A percentile compares a stretch with the other conserved stretches of the same genome.
Conservation (phyloP, 768 basidiomycete species). For the Roridomyces roridus region DNA sequence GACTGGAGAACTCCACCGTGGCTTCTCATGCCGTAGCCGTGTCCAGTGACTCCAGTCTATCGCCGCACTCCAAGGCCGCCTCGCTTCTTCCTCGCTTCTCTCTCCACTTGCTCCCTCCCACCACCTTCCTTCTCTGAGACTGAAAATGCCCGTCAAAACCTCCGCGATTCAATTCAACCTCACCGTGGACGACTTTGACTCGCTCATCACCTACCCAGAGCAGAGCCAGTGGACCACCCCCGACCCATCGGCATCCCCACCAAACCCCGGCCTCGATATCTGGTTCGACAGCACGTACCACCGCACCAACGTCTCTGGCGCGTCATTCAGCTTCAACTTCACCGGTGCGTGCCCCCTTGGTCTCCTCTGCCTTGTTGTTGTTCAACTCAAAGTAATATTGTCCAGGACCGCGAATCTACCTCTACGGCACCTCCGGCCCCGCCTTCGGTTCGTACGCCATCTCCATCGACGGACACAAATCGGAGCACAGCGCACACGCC, state of each 20-base stretch:
- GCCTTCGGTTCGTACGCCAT: conserved; percentile 18
- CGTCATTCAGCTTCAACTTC: conserved; percentile 18
- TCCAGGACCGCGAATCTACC: conserved; percentile 13
- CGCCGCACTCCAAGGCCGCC: no score
- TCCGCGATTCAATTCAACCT: conserved; percentile 12
- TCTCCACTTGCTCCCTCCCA: neutral
- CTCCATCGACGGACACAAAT: conserved; percentile 9
- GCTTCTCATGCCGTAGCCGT: no score
- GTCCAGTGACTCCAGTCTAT: no score
- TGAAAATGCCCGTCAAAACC: neutral
- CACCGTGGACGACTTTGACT: conserved; percentile 26
- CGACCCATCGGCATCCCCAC: conserved; percentile 19
- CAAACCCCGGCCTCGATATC: conserved; percentile 2
- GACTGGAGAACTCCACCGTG: no score
- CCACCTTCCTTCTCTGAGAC: neutral
- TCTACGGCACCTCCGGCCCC: conserved; percentile 22
- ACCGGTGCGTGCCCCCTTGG: conserved; percentile 22
- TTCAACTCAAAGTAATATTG: neutral
- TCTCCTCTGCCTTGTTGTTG: neutral
- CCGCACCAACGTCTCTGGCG: conserved; percentile 16
- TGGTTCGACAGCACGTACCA: conserved; percentile 26
- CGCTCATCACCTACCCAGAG: conserved; percentile 21
- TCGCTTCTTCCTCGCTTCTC: neutral
- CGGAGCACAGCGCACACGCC: conserved; percentile 9
- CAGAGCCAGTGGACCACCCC: conserved; percentile 25